phyloP scores from a whole-genome alignment of 805 yeast species.

The Wickerhamiella azyma region DNA sequence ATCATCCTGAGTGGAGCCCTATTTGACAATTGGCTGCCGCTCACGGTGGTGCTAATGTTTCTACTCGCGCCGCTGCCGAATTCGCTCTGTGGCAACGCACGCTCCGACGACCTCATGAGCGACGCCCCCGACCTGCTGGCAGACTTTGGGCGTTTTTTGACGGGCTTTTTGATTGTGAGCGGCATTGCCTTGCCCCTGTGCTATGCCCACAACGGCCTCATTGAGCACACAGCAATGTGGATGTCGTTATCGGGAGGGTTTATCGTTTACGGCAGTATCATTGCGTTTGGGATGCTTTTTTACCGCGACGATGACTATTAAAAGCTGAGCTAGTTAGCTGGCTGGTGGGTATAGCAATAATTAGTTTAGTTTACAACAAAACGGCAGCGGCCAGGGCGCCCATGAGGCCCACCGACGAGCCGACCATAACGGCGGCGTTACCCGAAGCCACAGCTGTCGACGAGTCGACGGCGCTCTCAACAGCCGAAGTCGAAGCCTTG shows the following conservation, averaged over 20 bases:
- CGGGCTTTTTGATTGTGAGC: conserved; percentile 63
- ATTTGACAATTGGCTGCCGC: conserved; percentile 83
- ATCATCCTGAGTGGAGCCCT: conserved; percentile 81
- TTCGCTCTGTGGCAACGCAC: conserved; percentile 37
- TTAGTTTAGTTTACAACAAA: not conserved
- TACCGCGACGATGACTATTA: conserved; percentile 36
- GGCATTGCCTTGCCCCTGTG: conserved; percentile 67
- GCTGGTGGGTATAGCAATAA: too few species aligned
- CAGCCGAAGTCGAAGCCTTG: not conserved
- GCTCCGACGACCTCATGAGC: conserved; percentile 49
- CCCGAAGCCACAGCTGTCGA: not conserved
- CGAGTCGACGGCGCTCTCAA: not conserved
- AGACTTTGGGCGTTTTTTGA: conserved; percentile 66
- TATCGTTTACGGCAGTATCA: conserved; percentile 69
- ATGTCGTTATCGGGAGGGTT: conserved; percentile 79
- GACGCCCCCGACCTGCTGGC: conserved; percentile 38
- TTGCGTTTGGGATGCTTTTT: conserved; percentile 70
- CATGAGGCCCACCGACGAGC: conserved; percentile 4
- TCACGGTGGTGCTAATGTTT: conserved; percentile 56
- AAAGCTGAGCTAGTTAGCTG: not conserved
- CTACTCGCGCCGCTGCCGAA: conserved; percentile 62
- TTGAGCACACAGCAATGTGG: conserved; percentile 53
- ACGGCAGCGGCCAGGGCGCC: conserved; percentile 7
- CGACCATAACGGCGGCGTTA: conserved; percentile 5
- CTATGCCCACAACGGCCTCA: conserved; percentile 59